A percentile compares a stretch with the other conserved stretches of the same genome.
These are phyloP conservation scores for Firmiana major DNA, from an alignment of 345 rosid genomes.

Conservation along the genomic window DNA sequence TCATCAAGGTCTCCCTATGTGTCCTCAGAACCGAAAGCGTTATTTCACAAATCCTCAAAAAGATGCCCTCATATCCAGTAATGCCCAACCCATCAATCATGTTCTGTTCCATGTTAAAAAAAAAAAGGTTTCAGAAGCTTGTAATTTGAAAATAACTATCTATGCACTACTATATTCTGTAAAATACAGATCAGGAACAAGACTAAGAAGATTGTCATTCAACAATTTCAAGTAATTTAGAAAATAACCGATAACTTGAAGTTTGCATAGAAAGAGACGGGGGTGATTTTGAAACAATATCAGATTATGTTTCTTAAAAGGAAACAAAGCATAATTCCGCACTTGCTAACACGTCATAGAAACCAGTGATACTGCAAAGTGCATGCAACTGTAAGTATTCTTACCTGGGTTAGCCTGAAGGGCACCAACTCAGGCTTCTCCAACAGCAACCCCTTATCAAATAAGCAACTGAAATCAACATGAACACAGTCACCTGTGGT, in stretches of 20 bases:
- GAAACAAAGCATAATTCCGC: not conserved
- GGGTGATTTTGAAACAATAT: not conserved
- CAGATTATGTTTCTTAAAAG: not conserved
- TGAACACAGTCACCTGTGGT: constrained; percentile 99
- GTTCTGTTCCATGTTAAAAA: constrained; percentile 46
- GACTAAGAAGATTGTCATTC: not conserved
- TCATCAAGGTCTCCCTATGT: constrained; percentile 91
- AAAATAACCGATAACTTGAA: not conserved
- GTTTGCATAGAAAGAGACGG: not conserved
- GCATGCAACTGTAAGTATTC: not conserved
- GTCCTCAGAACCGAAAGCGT: constrained; percentile 85
- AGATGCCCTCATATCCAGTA: constrained; percentile 92
- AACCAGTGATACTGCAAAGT: not conserved
- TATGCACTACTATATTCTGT: not conserved
- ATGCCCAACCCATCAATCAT: constrained; percentile 98
- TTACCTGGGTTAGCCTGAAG: constrained; percentile 94
- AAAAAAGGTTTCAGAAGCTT: not conserved
- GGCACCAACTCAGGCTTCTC: constrained; percentile 99
- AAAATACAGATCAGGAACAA: not conserved
- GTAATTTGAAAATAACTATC: too few species aligned
- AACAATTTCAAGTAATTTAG: not conserved
- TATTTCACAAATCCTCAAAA: constrained; percentile 79
- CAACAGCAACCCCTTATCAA: constrained; percentile 91
- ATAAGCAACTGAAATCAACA: constrained; percentile 96
- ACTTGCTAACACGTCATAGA: not conserved